A percentile compares a stretch with the other conserved stretches of the same genome.
Conservation (phyloP, 2,329 filamentous ascomycete genomes). For the Aspergillus tamarii region DNA sequence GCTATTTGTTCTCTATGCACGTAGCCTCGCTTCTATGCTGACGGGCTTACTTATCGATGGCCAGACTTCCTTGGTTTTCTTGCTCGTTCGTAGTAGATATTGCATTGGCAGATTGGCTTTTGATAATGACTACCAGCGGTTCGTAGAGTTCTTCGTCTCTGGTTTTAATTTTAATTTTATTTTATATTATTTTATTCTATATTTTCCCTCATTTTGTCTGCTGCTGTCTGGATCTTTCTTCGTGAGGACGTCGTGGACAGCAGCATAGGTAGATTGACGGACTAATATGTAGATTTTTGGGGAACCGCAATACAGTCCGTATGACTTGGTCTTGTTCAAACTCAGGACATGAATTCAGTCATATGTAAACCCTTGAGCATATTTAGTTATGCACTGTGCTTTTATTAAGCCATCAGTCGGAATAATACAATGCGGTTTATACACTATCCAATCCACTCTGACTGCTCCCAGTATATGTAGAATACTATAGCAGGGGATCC, state of each 20-base stretch:
- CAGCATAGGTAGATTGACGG: not conserved
- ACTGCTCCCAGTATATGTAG: not conserved
- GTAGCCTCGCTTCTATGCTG: conserved; percentile 11
- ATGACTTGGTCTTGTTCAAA: not conserved
- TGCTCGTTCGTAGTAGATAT: not conserved
- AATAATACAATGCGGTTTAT: not conserved
- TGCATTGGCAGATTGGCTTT: not conserved
- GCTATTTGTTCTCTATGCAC: not conserved
- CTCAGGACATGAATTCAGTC: not conserved
- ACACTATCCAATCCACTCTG: not conserved
- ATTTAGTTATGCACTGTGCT: not conserved
- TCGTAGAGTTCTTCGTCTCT: not conserved
- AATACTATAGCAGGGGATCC: not conserved
- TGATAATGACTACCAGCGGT: not conserved
- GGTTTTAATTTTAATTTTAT: not conserved
- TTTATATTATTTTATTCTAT: not conserved
- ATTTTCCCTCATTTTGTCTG: not conserved
- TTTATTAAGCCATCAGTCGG: not conserved
- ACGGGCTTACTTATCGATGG: not conserved
- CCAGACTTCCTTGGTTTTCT: not conserved
- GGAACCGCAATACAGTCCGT: not conserved
- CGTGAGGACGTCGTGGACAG: not conserved
- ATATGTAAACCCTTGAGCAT: not conserved
- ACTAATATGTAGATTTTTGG: not conserved
- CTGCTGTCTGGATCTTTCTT: not conserved